Evolutionary conservation across 2,329 filamentous ascomycete species (phyloP), one percentile per base, ranked within the genome.

Genomic region (Ceratocystis albifundus): DNA sequence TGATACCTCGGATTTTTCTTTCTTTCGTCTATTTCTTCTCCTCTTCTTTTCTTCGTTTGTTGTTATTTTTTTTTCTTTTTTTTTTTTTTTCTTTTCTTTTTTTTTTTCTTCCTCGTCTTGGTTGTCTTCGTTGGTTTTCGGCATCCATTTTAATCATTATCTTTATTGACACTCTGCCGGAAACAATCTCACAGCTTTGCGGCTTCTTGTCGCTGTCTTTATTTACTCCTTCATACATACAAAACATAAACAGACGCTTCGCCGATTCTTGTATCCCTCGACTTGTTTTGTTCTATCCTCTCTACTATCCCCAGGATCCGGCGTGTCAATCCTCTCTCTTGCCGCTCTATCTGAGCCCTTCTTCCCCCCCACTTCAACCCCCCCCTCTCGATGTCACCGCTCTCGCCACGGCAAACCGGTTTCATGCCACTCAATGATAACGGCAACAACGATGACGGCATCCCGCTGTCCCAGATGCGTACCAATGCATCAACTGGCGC

Each of bases 381-480:
- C n/a, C 8, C 15, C 5, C 12, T 17, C 17, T 53, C 32, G 36
- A 68, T 68, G 66, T 65, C 66, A 25, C 71, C 77, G 22, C 70
- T 73, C 63, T 77, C 76, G 5, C 74, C 76, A 63, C 72, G 74
- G 64, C 74, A 75, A 64, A 76, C 74, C 61, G 79, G 80, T 68
- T 82, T 82, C 69, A 71, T 80, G 62, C 78, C 76, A 61, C 74
- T 81, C 41, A 74, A 74, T 69, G 70, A 70, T 36, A 70, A 70
- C 67, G 69, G 70, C 72, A 74, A 75, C 44, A 70, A 71, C 68
- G 74, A 76, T 17, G 72, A 72, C 41, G 80, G 78, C 64, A 86
- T 86, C 61, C 82, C 82, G 22, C 79, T 86, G 66, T 78, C 78
- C 15, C 75, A 77, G 59, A 80, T 88, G 69, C 78, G 77, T 72